Evolutionary conservation across 352 stramenopile species (phyloP).

Genomic region (Albugo laibachii): DNA sequence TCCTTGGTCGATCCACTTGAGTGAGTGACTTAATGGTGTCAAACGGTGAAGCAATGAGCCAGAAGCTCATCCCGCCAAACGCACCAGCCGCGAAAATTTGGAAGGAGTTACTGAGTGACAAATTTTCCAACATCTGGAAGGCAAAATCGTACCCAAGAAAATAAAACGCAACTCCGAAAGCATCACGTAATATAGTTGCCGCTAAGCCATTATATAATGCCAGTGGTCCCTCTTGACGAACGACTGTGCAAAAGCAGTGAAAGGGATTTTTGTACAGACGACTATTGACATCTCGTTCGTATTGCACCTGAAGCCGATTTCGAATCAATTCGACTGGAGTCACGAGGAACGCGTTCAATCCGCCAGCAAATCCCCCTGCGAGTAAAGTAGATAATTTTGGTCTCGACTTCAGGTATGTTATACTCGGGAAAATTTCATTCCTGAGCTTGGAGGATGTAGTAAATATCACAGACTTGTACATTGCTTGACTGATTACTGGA

Average conservation of each 20-base stretch:
- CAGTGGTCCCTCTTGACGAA: slow-evolving; percentile 26
- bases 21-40: slow-evolving; percentile 74
- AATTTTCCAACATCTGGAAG: slow-evolving; percentile 18
- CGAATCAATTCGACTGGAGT: slow-evolving; percentile 59
- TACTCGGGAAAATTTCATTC: no score
- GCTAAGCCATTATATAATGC: slow-evolving; percentile 59
- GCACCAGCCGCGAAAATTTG: slow-evolving; percentile 43
- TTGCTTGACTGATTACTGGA: no score
- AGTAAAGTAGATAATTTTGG: no score
- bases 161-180: slow-evolving; percentile 66
- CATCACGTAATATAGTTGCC: slow-evolving; percentile 63
- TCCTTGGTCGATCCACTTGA: slow-evolving; percentile 20
- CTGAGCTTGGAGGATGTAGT: no score
- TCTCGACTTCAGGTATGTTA: no score
- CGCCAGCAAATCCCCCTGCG: no score
- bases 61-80: slow-evolving; percentile 69
- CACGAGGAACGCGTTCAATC: slow-evolving; percentile 53
- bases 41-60: slow-evolving; percentile 63
- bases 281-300: slow-evolving; percentile 19
- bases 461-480: no score
- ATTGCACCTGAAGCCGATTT: slow-evolving; percentile 66
- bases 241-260: slow-evolving; percentile 35
- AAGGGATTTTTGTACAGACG: slow-evolving; percentile 27
- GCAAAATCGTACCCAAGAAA: slow-evolving; percentile 72
- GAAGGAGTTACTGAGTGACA: slow-evolving; percentile 18